Evolutionary conservation across 1,284 basidiomycete genomes (phyloP).

Genomic region (Puccinia brachypodii): DNA sequence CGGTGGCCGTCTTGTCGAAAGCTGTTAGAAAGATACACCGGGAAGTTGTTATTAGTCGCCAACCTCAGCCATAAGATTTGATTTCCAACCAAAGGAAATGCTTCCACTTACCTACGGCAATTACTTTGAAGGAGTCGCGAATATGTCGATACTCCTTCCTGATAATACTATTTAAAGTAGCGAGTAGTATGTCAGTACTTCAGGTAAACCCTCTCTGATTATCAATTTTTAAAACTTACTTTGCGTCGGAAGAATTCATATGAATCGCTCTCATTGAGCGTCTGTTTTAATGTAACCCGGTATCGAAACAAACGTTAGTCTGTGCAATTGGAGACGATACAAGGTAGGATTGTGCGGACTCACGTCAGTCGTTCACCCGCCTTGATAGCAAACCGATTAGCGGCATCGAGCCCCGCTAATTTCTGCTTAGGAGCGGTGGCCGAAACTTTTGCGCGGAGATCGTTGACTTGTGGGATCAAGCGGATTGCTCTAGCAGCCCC

Average conservation of each 20-base stretch:
- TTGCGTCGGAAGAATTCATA: not conserved
- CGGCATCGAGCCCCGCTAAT: not conserved
- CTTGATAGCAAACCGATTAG: not conserved
- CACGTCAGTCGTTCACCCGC: not conserved
- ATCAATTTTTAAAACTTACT: not conserved
- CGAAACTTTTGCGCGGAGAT: not conserved
- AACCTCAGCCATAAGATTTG: not conserved
- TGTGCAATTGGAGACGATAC: not conserved
- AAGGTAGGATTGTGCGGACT: not conserved
- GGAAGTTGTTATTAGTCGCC: not conserved
- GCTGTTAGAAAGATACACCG: not conserved
- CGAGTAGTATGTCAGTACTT: conserved; percentile 4
- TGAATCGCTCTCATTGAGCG: conserved; percentile 1
- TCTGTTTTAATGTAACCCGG: not conserved
- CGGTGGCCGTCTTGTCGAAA: not conserved
- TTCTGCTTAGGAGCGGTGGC: not conserved
- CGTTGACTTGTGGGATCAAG: conserved; percentile 6
- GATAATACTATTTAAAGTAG: not conserved
- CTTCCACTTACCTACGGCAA: not conserved
- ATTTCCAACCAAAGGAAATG: not conserved
- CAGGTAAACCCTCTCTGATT: not conserved
- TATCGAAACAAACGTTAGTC: not conserved
- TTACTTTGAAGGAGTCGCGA: conserved; percentile 2
- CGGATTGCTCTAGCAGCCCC: not conserved
- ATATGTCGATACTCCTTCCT: conserved; percentile 13